Conservation (phyloP, 169 alveolate genomes). For the Cryptosporidium viatorum region DNA sequence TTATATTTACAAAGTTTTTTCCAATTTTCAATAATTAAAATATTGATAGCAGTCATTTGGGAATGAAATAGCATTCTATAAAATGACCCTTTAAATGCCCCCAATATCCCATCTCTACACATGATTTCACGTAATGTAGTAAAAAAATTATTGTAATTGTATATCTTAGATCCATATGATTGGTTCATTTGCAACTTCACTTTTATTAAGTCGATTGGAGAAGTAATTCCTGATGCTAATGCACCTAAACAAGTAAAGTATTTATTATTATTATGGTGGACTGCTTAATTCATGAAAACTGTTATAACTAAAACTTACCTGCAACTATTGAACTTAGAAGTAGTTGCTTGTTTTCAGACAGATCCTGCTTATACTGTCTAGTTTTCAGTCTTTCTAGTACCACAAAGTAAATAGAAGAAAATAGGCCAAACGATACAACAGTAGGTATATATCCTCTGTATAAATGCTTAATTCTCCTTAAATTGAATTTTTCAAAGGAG, state of each 20-base stretch:
- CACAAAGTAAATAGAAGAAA: neutral
- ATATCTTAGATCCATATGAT: neutral
- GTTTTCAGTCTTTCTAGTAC: neutral
- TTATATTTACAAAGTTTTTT: neutral
- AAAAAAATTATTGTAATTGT: neutral
- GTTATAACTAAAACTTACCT: neutral
- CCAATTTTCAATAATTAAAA: neutral
- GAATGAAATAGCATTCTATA: constrained; percentile 11
- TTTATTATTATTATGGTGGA: no score
- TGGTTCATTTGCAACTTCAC: neutral
- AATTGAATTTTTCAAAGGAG: neutral
- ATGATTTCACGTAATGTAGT: neutral
- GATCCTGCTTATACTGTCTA: neutral
- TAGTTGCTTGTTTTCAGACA: neutral
- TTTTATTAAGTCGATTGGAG: neutral
- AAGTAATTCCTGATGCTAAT: neutral
- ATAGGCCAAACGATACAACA: neutral
- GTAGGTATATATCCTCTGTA: neutral
- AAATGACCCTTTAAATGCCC: neutral
- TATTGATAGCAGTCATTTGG: neutral
- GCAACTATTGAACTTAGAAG: neutral
- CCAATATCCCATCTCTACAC: neutral
- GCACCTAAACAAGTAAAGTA: neutral
- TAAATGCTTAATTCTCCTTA: neutral
- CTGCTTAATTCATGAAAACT: neutral